These are phyloP conservation scores for Sclerotiophoma versabilis DNA, from an alignment of 2,329 filamentous ascomycete genomes.

Conservation along the genomic window DNA sequence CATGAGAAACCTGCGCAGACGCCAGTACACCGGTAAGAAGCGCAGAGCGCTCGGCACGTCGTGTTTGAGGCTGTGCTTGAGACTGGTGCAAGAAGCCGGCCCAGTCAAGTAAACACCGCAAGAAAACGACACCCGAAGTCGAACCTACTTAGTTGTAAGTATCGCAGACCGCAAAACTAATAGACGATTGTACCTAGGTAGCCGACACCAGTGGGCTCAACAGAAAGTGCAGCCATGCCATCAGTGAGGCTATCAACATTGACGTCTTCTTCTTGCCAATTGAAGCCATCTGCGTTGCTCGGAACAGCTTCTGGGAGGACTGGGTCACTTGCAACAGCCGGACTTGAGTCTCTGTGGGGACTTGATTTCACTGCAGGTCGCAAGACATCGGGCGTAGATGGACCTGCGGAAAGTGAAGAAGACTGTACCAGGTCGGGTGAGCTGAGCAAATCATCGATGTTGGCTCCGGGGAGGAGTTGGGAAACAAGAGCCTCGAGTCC, in stretches of 20 bases:
- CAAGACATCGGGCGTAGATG: constrained; percentile 17
- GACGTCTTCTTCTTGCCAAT: constrained; percentile 32
- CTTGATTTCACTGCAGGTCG: constrained; percentile 17
- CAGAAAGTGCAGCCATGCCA: constrained; percentile 38
- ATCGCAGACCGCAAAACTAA: not conserved
- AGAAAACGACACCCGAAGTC: constrained; percentile 35
- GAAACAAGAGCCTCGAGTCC: constrained; percentile 27
- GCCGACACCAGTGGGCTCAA: constrained; percentile 36
- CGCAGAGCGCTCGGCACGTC: constrained; percentile 13
- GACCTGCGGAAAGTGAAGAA: constrained; percentile 5
- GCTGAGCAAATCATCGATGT: constrained; percentile 28
- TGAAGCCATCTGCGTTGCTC: constrained; percentile 34
- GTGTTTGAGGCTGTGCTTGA: constrained; percentile 19
- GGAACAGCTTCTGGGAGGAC: constrained; percentile 35
- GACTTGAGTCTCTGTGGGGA: constrained; percentile 18
- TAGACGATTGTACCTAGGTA: constrained; percentile 25
- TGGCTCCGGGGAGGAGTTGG: constrained; percentile 30
- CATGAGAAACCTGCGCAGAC: constrained; percentile 33
- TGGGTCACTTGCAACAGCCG: constrained; percentile 20
- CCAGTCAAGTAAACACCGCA: constrained; percentile 36
- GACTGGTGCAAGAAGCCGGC: constrained; percentile 37
- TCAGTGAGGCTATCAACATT: constrained; percentile 32
- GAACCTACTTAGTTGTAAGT: constrained; percentile 23
- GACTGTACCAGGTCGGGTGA: constrained; percentile 23
- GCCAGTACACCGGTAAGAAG: constrained; percentile 25